These are phyloP conservation scores for Bretschneidera sinensis DNA, from an alignment of 345 rosid species.

Conservation along the genomic window DNA sequence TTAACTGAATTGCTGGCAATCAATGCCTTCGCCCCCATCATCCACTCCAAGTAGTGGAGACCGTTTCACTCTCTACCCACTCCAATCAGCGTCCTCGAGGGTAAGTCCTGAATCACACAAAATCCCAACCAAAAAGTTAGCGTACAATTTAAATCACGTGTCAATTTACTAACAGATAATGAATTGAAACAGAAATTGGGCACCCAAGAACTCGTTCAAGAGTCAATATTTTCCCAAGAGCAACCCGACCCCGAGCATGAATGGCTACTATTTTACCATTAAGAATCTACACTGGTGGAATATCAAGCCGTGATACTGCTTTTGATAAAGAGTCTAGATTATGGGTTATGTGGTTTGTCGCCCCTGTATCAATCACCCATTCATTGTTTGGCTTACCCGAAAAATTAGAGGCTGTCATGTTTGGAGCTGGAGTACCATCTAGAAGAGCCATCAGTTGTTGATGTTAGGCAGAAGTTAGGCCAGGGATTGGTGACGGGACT, in stretches of 20 bases:
- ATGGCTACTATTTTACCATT: too few species aligned
- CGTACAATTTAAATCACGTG: neutral
- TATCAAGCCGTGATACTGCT: too few species aligned
- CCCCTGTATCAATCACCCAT: neutral
- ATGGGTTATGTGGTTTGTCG: constrained; percentile 2
- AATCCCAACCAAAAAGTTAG: neutral
- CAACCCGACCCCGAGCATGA: too few species aligned
- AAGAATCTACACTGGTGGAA: too few species aligned
- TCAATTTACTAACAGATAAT: neutral
- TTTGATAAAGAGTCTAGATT: neutral
- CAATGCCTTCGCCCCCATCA: neutral
- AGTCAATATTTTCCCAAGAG: too few species aligned
- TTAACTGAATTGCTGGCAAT: neutral
- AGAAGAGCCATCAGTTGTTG: neutral
- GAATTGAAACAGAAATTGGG: neutral
- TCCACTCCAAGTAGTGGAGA: too few species aligned
- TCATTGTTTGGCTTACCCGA: too few species aligned
- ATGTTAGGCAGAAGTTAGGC: neutral
- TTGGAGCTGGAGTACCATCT: neutral
- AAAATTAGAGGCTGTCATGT: constrained; percentile 1
- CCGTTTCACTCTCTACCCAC: neutral
- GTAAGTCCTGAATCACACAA: constrained; percentile 1
- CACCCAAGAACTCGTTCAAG: too few species aligned
- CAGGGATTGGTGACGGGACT: too few species aligned
- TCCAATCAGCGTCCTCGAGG: neutral